A percentile compares a stretch with the other conserved stretches of the same genome.
Evolutionary conservation across 2,329 filamentous ascomycete genomes (phyloP).

Genomic region (Dactylonectria estremocensis): DNA sequence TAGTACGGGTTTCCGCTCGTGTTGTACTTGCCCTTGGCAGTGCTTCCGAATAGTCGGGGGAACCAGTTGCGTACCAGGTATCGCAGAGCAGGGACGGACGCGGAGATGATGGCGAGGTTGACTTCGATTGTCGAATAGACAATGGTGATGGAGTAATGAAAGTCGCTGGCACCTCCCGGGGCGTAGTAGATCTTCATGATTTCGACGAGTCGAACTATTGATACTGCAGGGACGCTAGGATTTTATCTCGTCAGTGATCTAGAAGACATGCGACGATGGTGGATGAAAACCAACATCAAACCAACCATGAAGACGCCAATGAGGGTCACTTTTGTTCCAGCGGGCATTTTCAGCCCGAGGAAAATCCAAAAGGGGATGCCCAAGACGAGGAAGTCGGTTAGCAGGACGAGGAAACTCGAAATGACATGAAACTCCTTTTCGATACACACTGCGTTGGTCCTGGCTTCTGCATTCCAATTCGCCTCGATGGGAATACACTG

Average conservation of each 20-base stretch:
- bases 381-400: slow-evolving; percentile 59
- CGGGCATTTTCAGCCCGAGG: slow-evolving; percentile 55
- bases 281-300: slow-evolving; percentile 48
- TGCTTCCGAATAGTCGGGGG: slow-evolving; percentile 49
- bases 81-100: slow-evolving; percentile 54
- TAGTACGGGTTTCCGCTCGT: slow-evolving; percentile 27
- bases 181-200: slow-evolving; percentile 36
- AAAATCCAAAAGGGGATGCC: slow-evolving; percentile 59
- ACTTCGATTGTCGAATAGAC: slow-evolving; percentile 52
- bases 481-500: slow-evolving; percentile 54
- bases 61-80: slow-evolving; percentile 52
- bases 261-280: neutral
- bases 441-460: slow-evolving; percentile 43
- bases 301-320: slow-evolving; percentile 58
- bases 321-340: slow-evolving; percentile 55
- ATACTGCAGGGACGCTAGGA: slow-evolving; percentile 50
- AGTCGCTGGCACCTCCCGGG: slow-evolving; percentile 30
- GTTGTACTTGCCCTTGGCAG: slow-evolving; percentile 29
- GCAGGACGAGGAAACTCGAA: slow-evolving; percentile 54
- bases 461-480: slow-evolving; percentile 26
- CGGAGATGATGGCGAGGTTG: slow-evolving; percentile 56
- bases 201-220: slow-evolving; percentile 50
- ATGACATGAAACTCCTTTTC: slow-evolving; percentile 50
- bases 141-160: slow-evolving; percentile 51
- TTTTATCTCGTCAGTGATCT: neutral